Evolutionary conservation across 2,329 filamentous ascomycete genomes (phyloP).

Genomic region (Tolypocladium tundrense): DNA sequence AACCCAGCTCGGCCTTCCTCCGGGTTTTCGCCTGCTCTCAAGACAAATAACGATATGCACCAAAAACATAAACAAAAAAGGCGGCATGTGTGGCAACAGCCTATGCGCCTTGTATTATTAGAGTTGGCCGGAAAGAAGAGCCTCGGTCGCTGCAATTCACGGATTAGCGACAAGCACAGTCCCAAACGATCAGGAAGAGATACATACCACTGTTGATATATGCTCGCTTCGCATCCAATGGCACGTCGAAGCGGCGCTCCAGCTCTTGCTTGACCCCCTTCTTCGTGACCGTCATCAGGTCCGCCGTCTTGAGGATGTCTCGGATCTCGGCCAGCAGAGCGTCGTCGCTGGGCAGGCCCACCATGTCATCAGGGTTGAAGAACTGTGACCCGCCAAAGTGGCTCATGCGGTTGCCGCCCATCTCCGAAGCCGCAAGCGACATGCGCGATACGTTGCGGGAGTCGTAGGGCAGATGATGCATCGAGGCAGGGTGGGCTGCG

Average conservation of each 20-base stretch:
- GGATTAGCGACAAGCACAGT: neutral
- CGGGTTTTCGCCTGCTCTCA: constrained; percentile 1
- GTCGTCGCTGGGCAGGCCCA: constrained; percentile 76
- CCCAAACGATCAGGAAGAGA: neutral
- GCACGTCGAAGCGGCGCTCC: constrained; percentile 79
- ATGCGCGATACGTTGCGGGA: constrained; percentile 50
- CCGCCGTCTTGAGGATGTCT: constrained; percentile 81
- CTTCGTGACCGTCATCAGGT: constrained; percentile 97
- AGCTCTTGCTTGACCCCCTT: constrained; percentile 94
- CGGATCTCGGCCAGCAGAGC: constrained; percentile 86
- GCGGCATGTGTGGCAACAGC: neutral
- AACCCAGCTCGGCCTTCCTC: neutral
- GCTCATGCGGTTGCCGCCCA: constrained; percentile 47
- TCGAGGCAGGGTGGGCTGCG: constrained; percentile 18
- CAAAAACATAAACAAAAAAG: neutral
- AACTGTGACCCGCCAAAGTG: constrained; percentile 51
- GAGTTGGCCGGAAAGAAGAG: constrained; percentile 65
- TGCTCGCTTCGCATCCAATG: constrained; percentile 75
- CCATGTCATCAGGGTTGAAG: constrained; percentile 56
- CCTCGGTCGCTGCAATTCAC: constrained; percentile 54
- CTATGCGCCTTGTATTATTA: constrained; percentile 27
- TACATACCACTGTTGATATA: constrained; percentile 88
- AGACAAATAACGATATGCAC: neutral
- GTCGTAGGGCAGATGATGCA: constrained; percentile 43
- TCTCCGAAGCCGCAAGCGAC: constrained; percentile 70